Percentiles rank a stretch among this genome's conserved stretches.
phyloP scores from a whole-genome alignment of 208 protist species.

The Phytomonas serpens region DNA sequence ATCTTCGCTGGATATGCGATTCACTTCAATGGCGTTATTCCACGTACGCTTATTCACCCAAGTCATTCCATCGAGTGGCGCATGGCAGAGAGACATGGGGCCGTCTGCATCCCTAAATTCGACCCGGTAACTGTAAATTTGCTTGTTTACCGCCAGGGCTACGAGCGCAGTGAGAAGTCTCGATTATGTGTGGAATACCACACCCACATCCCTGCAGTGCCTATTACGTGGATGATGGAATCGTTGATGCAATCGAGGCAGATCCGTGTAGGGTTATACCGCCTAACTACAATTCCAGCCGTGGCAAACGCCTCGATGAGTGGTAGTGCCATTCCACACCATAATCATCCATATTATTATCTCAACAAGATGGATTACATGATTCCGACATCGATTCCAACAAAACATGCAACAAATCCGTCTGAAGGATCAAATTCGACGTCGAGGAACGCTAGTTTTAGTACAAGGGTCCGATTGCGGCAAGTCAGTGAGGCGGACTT shows the following conservation, averaged over 20 bases:
- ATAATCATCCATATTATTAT: conserved; percentile 81
- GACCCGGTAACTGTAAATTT: conserved; percentile 52
- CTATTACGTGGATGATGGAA: conserved; percentile 85
- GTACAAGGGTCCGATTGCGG: conserved; percentile 16
- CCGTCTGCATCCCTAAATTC: conserved; percentile 50
- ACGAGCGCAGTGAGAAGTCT: conserved; percentile 88
- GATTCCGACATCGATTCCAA: conserved; percentile 65
- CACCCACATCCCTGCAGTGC: conserved; percentile 43
- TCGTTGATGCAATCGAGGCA: conserved; percentile 83
- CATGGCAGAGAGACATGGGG: conserved; percentile 85
- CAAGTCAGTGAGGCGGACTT: conserved; percentile 19
- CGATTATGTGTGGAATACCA: conserved; percentile 53
- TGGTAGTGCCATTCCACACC: conserved; percentile 62
- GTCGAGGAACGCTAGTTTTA: conserved; percentile 4
- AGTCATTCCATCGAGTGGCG: conserved; percentile 87
- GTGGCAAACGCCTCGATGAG: conserved; percentile 60
- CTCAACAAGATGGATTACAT: conserved; percentile 76
- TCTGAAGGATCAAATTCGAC: background rate
- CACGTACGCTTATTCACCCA: conserved; percentile 68
- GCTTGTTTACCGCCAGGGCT: conserved; percentile 77
- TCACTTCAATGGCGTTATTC: conserved; percentile 89
- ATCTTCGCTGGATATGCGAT: conserved; percentile 76
- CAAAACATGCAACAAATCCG: conserved; percentile 7
- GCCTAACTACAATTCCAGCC: conserved; percentile 54
- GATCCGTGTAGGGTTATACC: conserved; percentile 69